Conservation (phyloP, 352 stramenopile species). For the Globisporangium paddicum region DNA sequence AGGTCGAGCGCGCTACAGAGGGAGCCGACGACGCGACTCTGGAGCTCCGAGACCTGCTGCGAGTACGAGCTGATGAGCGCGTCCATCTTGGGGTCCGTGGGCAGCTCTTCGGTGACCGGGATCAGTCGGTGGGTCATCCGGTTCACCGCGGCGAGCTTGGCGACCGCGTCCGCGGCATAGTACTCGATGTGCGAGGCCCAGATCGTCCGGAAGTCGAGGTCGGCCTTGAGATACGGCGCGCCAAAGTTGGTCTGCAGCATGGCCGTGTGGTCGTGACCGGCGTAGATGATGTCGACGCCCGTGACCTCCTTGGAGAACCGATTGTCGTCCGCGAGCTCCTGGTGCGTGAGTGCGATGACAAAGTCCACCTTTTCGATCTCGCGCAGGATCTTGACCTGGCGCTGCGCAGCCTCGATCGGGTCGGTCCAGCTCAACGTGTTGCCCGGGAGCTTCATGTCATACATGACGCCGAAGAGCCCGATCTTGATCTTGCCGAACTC, state of each 20-base stretch:
- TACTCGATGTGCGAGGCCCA: slow-evolving; percentile 61
- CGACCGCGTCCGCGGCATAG: slow-evolving; percentile 27
- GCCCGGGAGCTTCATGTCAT: slow-evolving; percentile 63
- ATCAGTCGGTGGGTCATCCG: slow-evolving; percentile 52
- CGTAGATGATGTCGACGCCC: slow-evolving; percentile 64
- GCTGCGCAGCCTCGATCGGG: slow-evolving; percentile 46
- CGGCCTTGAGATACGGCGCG: slow-evolving; percentile 68
- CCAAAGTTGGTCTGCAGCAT: slow-evolving; percentile 74
- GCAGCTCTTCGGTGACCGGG: slow-evolving; percentile 55
- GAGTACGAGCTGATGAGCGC: slow-evolving; percentile 43
- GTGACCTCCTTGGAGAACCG: slow-evolving; percentile 57
- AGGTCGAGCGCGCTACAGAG: slow-evolving; percentile 60
- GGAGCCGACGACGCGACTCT: slow-evolving; percentile 37
- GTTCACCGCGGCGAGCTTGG: slow-evolving; percentile 20
- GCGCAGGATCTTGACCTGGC: slow-evolving; percentile 39
- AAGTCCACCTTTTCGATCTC: slow-evolving; percentile 50
- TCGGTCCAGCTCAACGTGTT: slow-evolving; percentile 67
- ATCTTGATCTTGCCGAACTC: slow-evolving; percentile 47
- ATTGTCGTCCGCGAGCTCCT: slow-evolving; percentile 68
- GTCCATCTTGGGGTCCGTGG: slow-evolving; percentile 44
- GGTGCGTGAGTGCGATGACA: slow-evolving; percentile 71
- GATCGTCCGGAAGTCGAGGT: slow-evolving; percentile 69
- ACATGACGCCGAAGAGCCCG: slow-evolving; percentile 74
- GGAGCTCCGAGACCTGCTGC: slow-evolving; percentile 34
- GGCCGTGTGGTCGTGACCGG: slow-evolving; percentile 64